phyloP scores from a whole-genome alignment of 345 rosid species.

The Kandelia obovata region DNA sequence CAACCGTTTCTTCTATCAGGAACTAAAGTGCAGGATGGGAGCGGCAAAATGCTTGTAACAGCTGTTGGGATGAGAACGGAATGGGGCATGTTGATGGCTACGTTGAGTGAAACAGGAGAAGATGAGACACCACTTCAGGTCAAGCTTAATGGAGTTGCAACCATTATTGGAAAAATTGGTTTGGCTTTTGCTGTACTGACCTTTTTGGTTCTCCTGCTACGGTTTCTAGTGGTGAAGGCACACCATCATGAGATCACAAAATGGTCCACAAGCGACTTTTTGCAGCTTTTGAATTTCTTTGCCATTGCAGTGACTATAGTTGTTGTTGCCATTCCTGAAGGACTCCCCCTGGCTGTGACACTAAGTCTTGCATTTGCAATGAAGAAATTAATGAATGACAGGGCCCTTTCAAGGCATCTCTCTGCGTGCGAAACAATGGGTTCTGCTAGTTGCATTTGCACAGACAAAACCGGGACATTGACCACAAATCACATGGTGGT shows the following conservation, averaged over 20 bases:
- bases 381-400: slow-evolving; percentile 80
- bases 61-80: slow-evolving; percentile 94
- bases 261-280: slow-evolving; percentile 68
- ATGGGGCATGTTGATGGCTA: slow-evolving; percentile 96
- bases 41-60: slow-evolving; percentile 60
- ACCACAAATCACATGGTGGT: slow-evolving; percentile 97
- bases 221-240: slow-evolving; percentile 62
- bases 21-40: slow-evolving; percentile 66
- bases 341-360: slow-evolving; percentile 93
- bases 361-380: slow-evolving; percentile 94
- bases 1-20: slow-evolving; percentile 82
- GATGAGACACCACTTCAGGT: slow-evolving; percentile 70
- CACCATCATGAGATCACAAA: slow-evolving; percentile 38
- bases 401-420: slow-evolving; percentile 87
- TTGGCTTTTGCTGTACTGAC: slow-evolving; percentile 70
- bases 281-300: slow-evolving; percentile 68
- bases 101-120: slow-evolving; percentile 48
- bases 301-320: slow-evolving; percentile 87
- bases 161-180: slow-evolving; percentile 90
- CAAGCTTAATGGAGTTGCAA: slow-evolving; percentile 94
- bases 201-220: slow-evolving; percentile 54
- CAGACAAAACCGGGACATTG: slow-evolving; percentile 94
- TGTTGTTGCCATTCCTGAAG: slow-evolving; percentile 97
- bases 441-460: slow-evolving; percentile 87
- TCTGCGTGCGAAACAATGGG: slow-evolving; percentile 99